phyloP scores from a whole-genome alignment of 139 green algal species.

The Tetradesmus obliquus region DNA sequence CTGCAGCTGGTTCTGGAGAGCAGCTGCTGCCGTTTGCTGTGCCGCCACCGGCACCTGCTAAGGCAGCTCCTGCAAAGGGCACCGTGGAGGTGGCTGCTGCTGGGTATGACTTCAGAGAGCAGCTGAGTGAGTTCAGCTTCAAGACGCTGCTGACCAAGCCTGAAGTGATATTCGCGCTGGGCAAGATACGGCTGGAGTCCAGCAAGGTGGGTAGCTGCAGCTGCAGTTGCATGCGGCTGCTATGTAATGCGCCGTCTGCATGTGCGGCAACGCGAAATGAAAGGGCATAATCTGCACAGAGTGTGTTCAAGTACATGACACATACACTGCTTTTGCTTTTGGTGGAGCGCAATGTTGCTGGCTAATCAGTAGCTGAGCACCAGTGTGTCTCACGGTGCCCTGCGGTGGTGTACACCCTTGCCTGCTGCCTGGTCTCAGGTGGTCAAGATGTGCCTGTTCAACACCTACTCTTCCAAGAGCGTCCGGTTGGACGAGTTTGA shows the following conservation, averaged over 20 bases:
- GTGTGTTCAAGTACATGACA: background rate
- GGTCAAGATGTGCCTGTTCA: constrained; percentile 80
- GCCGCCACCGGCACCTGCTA: background rate
- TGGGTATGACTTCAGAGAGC: constrained; percentile 79
- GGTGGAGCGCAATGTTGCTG: too few relatives aligned
- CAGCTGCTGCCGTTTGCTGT: constrained; percentile 16
- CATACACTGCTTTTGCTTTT: background rate
- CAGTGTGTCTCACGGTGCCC: too few relatives aligned
- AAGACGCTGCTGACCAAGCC: constrained; percentile 82
- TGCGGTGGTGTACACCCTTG: background rate
- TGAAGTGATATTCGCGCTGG: constrained; percentile 73
- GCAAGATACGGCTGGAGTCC: constrained; percentile 67
- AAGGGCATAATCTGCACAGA: background rate
- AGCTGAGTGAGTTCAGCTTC: constrained; percentile 85
- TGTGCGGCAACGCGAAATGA: background rate
- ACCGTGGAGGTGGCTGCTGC: constrained; percentile 55
- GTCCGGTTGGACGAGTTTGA: constrained; percentile 85
- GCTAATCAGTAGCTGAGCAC: too few relatives aligned
- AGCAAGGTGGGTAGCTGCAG: constrained; percentile 59
- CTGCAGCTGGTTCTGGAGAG: background rate
- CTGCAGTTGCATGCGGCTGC: background rate
- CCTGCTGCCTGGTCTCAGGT: constrained; percentile 56
- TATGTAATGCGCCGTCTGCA: background rate
- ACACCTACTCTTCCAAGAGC: constrained; percentile 74
- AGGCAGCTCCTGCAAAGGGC: constrained; percentile 34